Conservation (phyloP, 2,329 filamentous ascomycete species). For the Sordariomycetes sp. region DNA sequence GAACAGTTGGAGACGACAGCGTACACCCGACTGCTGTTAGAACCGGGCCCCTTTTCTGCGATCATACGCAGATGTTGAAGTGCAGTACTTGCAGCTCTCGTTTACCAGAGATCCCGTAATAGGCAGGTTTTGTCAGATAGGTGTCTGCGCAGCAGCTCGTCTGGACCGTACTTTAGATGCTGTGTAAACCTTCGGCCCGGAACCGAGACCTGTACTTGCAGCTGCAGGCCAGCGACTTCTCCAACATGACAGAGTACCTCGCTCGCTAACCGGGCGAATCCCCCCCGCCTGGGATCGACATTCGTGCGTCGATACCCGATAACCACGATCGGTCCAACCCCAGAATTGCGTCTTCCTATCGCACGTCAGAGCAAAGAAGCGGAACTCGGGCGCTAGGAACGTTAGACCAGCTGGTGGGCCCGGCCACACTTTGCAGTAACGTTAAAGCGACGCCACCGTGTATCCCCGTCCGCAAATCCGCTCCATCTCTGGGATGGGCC, state of each 20-base stretch:
- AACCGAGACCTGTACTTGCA: neutral
- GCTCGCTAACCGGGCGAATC: neutral
- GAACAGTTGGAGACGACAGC: neutral
- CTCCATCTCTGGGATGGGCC: no score
- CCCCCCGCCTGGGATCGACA: neutral
- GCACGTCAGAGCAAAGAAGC: neutral
- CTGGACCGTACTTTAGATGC: neutral
- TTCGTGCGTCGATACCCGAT: neutral
- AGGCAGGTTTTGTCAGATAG: neutral
- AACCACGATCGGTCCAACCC: constrained; percentile 1
- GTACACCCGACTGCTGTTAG: neutral
- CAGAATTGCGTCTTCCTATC: neutral
- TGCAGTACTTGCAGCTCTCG: neutral
- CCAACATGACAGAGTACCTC: neutral
- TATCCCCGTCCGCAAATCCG: no score
- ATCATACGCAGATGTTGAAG: neutral
- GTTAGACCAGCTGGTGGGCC: no score
- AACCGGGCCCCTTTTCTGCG: neutral
- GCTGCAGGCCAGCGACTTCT: neutral
- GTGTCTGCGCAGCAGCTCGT: neutral
- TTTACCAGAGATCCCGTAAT: neutral
- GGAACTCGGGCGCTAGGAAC: neutral
- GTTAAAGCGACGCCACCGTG: no score
- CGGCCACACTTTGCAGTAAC: no score
- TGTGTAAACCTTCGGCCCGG: neutral